Evolutionary conservation across 768 basidiomycete species (phyloP), one percentile per base, ranked within the genome.

Genomic region (Pleurotus djamor): DNA sequence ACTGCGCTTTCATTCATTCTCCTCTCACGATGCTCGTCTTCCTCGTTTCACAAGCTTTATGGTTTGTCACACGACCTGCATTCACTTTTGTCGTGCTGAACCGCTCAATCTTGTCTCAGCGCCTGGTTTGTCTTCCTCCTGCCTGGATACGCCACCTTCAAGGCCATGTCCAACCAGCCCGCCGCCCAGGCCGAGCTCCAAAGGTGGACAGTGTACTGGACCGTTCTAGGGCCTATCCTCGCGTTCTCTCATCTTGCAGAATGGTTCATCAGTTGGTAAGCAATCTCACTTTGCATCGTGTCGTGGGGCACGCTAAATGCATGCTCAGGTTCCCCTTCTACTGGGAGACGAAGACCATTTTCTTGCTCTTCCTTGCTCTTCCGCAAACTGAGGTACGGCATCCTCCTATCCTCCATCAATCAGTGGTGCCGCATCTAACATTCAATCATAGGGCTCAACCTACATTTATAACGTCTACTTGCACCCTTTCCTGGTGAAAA

Each of bases 81-180:
- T 55, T 36, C 13, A 48, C 21, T 28, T 28, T 28, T 57, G 44
- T 55, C 37, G 51, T 57, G 49, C 47, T 35, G 12, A 28, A 48
- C 28, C 35, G 55, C 13, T 59, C 56, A n/a, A 45, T 47, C 41
- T 36, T 33, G 2, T 36, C 28, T 41, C 67, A 88, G 87, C 67
- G 86, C 86, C 51, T 90, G 86, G 86, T 88, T 90, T 63, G 85
- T 83, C 0, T 86, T 88, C 67, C 73, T 85, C 0, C 72, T 89
- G 4, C 89, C 89, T 0, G 79, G 76, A 61, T 90, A 82, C 63
- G 72, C 79, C 2, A 89, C 88, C 7, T 88, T 81, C 80, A 89
- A 91, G 70, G 83, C 85, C 9, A 72, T 90, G 34, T 76, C 82
- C 0, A 81, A 78, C 54, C 75, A 78, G 49, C 83, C 84, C 9